phyloP scores from a whole-genome alignment of 176 grass and related monocot genomes.

The Cenchrus purpureus region DNA sequence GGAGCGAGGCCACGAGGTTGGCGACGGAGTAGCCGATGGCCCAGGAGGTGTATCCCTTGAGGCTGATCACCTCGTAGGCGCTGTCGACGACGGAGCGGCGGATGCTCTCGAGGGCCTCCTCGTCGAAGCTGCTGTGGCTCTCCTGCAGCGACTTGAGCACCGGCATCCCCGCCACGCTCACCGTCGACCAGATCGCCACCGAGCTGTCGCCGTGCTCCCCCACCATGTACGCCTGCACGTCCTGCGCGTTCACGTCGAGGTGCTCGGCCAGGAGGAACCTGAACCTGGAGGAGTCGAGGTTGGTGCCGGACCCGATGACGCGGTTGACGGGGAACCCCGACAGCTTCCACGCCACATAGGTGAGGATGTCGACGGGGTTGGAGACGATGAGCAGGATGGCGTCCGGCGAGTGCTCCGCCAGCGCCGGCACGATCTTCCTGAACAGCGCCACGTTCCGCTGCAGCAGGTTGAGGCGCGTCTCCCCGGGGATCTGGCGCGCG shows the following conservation, averaged over 20 bases:
- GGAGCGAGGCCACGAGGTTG: constrained; percentile 59
- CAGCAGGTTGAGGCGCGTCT: constrained; percentile 61
- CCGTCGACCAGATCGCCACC: constrained; percentile 78
- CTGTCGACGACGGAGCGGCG: constrained; percentile 61
- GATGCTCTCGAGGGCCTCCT: constrained; percentile 57
- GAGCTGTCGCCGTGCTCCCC: constrained; percentile 88
- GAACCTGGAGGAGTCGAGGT: constrained; percentile 77
- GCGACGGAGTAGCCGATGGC: constrained; percentile 89
- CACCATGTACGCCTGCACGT: constrained; percentile 85
- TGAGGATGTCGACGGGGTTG: constrained; percentile 76
- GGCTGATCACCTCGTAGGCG: constrained; percentile 78
- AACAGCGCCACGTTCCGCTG: constrained; percentile 70
- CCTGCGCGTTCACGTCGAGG: constrained; percentile 66
- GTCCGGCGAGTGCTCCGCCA: constrained; percentile 57
- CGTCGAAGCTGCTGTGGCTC: constrained; percentile 49
- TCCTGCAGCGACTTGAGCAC: constrained; percentile 59
- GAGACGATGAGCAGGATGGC: constrained; percentile 72
- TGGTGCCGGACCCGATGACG: constrained; percentile 75
- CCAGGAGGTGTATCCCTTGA: constrained; percentile 89
- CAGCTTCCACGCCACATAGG: constrained; percentile 78
- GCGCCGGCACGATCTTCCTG: constrained; percentile 61
- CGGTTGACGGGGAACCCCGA: constrained; percentile 66
- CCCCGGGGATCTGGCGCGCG: constrained; percentile 67
- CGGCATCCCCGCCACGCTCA: constrained; percentile 68
- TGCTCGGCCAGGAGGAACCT: constrained; percentile 61